Evolutionary conservation across 305 asterid species (phyloP).

Genomic region (Rubia occidens): DNA sequence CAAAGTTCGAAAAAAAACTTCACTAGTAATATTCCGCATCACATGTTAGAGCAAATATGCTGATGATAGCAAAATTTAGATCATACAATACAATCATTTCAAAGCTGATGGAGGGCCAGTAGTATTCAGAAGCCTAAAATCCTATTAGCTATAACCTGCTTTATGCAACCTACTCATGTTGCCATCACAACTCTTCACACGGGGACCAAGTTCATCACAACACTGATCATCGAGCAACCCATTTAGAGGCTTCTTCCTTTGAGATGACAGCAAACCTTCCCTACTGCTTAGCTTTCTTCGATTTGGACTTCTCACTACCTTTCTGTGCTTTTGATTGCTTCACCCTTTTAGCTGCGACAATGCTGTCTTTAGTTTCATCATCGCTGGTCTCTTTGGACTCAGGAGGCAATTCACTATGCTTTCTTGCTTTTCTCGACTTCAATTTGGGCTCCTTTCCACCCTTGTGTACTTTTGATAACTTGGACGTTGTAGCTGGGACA

Average conservation of each 20-base stretch:
- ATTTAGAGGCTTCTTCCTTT: background rate
- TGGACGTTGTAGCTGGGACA: slow-evolving; percentile 31
- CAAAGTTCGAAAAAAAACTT: too few species aligned
- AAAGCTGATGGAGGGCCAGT: background rate
- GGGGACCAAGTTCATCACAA: background rate
- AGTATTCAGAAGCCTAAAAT: background rate
- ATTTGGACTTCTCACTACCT: slow-evolving; percentile 26
- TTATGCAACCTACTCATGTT: background rate
- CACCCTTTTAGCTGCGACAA: slow-evolving; percentile 29
- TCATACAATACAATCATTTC: background rate
- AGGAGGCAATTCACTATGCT: slow-evolving; percentile 21
- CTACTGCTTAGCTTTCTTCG: slow-evolving; percentile 36
- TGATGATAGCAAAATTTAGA: background rate
- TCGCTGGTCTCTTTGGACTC: slow-evolving; percentile 26
- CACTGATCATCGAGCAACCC: background rate
- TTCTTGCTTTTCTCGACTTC: slow-evolving; percentile 38
- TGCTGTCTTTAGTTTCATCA: slow-evolving; percentile 23
- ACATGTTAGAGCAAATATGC: background rate
- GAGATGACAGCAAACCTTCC: background rate
- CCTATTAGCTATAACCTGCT: background rate
- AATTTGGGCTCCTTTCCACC: slow-evolving; percentile 29
- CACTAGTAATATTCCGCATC: too few species aligned
- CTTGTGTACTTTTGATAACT: slow-evolving; percentile 25
- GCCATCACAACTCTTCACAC: background rate
- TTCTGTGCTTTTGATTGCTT: slow-evolving; percentile 27